Conservation (phyloP, 371 early-diverging fungal genomes). For the Rhizopus arrhizus region DNA sequence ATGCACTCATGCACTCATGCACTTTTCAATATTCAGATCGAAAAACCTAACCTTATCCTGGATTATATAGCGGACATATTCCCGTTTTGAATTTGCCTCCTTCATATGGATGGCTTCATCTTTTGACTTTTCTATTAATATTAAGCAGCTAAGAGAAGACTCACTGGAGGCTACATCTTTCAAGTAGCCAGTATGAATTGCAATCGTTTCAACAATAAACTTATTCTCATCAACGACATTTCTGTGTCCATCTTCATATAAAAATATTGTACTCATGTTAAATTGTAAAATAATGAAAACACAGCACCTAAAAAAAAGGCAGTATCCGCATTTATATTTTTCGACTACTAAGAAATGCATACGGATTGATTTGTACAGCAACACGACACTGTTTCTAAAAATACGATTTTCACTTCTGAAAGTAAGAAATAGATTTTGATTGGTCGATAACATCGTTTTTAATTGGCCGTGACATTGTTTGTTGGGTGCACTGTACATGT, state of each 20-base stretch:
- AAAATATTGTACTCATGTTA: slow-evolving; percentile 9
- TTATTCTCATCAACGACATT: slow-evolving; percentile 17
- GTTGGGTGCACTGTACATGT: slow-evolving; percentile 3
- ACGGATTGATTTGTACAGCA: no score
- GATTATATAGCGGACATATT: slow-evolving; percentile 3
- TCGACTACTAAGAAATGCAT: no score
- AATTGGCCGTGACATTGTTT: slow-evolving; percentile 11
- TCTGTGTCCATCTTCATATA: no score
- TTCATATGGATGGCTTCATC: slow-evolving; percentile 14
- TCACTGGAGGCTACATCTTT: slow-evolving; percentile 1
- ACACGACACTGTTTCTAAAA: no score
- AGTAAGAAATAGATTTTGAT: background rate
- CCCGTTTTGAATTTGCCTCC: background rate
- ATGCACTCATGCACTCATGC: slow-evolving; percentile 15
- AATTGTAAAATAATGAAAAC: slow-evolving; percentile 3
- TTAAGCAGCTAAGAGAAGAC: slow-evolving; percentile 3
- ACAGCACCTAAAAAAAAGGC: no score
- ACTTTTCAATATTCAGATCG: slow-evolving; percentile 11
- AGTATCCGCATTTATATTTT: no score
- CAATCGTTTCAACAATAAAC: slow-evolving; percentile 13
- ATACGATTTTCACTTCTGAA: no score
- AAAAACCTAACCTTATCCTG: slow-evolving; percentile 14
- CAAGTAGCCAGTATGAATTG: slow-evolving; percentile 3
- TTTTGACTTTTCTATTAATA: slow-evolving; percentile 14
- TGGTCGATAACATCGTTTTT: slow-evolving; percentile 1